phyloP scores from a whole-genome alignment of 148 eudicot genomes.

The Vaccinium myrtillus region DNA sequence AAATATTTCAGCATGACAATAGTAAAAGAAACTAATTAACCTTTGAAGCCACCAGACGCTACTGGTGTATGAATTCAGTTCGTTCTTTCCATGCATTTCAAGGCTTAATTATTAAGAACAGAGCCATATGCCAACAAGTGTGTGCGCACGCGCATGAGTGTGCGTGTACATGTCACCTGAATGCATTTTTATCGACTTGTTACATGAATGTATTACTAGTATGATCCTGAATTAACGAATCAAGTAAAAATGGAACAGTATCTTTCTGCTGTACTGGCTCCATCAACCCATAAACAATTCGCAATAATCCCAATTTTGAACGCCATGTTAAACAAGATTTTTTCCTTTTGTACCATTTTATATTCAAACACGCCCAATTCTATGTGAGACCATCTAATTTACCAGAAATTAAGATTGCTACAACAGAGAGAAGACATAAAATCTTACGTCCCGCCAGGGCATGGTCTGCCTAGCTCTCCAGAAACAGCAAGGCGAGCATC shows the following conservation, averaged over 20 bases:
- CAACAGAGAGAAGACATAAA: conserved; percentile 10
- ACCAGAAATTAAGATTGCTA: neutral
- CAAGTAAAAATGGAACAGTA: neutral
- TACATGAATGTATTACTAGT: neutral
- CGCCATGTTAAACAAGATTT: neutral
- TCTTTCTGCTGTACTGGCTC: neutral
- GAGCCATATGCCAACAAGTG: neutral
- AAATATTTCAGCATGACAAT: neutral
- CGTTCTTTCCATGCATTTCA: neutral
- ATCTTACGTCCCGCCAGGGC: conserved; percentile 83
- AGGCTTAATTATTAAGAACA: conserved; percentile 1
- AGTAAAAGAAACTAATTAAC: neutral
- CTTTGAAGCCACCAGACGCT: neutral
- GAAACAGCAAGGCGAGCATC: conserved; percentile 74
- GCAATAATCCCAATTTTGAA: neutral
- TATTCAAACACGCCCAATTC: neutral
- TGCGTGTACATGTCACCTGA: neutral
- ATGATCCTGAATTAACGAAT: neutral
- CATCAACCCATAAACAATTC: neutral
- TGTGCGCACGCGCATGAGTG: neutral
- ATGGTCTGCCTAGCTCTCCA: conserved; percentile 67
- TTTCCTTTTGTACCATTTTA: neutral
- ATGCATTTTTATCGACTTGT: neutral
- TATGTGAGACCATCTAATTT: neutral
- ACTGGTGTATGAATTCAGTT: neutral